phyloP scores from a whole-genome alignment of 75 land plant species.

The Cupressus sempervirens region DNA sequence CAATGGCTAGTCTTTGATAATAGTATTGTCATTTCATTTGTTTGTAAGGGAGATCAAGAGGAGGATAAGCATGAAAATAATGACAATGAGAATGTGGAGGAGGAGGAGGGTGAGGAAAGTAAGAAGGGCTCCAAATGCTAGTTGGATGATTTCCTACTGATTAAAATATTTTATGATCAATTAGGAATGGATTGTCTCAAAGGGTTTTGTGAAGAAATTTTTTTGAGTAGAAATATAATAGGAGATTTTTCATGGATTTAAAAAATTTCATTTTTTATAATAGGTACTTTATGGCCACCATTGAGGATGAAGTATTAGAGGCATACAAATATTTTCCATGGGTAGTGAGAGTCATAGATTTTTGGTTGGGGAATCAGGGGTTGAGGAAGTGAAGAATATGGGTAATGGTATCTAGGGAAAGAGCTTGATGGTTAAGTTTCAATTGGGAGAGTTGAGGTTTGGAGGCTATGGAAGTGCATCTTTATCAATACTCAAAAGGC shows the following conservation, averaged over 20 bases:
- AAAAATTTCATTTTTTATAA: constrained; percentile 84
- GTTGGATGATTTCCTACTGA: constrained; percentile 50
- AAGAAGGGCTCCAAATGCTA: constrained; percentile 42
- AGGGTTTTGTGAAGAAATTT: constrained; percentile 94
- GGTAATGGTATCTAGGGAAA: constrained; percentile 83
- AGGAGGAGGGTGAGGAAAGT: constrained; percentile 29
- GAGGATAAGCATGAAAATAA: constrained; percentile 23
- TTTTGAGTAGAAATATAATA: constrained; percentile 63
- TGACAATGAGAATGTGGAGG: constrained; percentile 22
- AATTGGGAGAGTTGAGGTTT: constrained; percentile 9
- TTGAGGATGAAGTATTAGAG: constrained; percentile 51
- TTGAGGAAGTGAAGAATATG: constrained; percentile 81
- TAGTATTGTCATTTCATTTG: constrained; percentile 40
- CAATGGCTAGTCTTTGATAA: constrained; percentile 79
- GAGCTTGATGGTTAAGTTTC: constrained; percentile 61
- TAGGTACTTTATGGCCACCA: constrained; percentile 53
- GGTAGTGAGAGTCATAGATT: constrained; percentile 94
- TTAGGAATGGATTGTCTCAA: constrained; percentile 72
- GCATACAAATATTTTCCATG: constrained; percentile 82
- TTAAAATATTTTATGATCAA: constrained; percentile 73
- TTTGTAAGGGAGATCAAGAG: constrained; percentile 28
- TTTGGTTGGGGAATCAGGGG: constrained; percentile 73
- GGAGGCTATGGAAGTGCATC: constrained; percentile 5
- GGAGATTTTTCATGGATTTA: constrained; percentile 47
- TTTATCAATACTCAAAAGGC: constrained; percentile 79